phyloP scores from a whole-genome alignment of 2,329 filamentous ascomycete species.

The Fonsecaea multimorphosa region DNA sequence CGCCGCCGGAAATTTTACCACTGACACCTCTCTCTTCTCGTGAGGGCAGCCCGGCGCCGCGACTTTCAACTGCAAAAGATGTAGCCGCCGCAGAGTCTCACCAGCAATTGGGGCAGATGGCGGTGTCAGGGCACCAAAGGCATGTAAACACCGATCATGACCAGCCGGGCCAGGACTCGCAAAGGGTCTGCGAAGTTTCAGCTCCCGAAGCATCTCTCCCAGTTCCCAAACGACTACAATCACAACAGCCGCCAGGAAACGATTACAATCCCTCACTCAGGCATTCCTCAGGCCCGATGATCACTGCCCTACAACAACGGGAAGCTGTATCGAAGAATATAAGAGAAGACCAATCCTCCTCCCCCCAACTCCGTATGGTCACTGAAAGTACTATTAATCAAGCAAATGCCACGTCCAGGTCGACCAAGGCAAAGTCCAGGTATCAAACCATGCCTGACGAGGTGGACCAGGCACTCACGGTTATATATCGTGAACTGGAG shows the following conservation, averaged over 20 bases:
- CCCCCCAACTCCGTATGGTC: background rate
- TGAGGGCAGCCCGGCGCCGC: background rate
- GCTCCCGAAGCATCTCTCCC: background rate
- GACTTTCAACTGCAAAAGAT: background rate
- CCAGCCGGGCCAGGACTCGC: background rate
- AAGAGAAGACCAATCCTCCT: background rate
- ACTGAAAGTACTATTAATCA: background rate
- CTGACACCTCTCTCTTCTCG: slow-evolving; percentile 12
- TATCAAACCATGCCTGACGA: slow-evolving; percentile 19
- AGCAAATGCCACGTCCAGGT: background rate
- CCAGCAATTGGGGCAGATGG: background rate
- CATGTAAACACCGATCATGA: background rate
- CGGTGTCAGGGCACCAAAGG: background rate
- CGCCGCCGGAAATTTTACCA: slow-evolving; percentile 11
- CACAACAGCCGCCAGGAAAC: background rate
- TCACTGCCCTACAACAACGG: background rate
- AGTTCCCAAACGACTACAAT: background rate
- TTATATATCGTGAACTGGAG: slow-evolving; percentile 14
- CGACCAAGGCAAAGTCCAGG: slow-evolving; percentile 10
- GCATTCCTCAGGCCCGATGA: background rate
- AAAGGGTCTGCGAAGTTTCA: background rate
- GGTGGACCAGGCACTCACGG: slow-evolving; percentile 14
- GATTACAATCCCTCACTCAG: background rate
- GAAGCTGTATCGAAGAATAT: background rate
- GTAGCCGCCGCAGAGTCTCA: background rate